Base-by-base conservation (phyloP, 306 rosid species). In the Acacia acuminata region DNA sequence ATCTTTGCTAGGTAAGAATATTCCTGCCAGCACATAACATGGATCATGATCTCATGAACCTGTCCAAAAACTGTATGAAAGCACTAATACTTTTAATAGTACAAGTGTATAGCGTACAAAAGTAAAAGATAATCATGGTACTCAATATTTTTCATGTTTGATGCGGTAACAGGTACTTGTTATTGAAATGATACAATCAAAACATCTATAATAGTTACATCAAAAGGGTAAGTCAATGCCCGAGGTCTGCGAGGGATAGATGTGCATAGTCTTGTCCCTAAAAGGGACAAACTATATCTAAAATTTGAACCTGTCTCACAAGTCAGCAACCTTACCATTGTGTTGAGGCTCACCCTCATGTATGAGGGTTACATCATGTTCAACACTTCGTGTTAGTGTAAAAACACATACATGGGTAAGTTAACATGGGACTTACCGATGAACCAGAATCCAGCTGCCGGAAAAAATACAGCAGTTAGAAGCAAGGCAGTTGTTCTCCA, bases 401-500 rank as follows among this genome's bases (percentile, higher is more conserved):
- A 10, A 38, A 51, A 6, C 42, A 38, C 42, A 6, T 7, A 6
- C 8, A 38, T 38, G 42, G 56, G 56, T 15, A 53, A 53, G 60
- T 53, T 20, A 55, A 17, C 63, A 55, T 8, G 72, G 36, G 83
- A 74, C 83, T 86, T 70, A 94, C 98, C 99, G 6, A 84, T 75
- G 38, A 95, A 95, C 99, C 99, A 95, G 81, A 93, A 78, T 48
- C 24, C 83, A 32, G 97, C 93, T 71, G 99, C 91, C 17, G 90
- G 93, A 42, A 95, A 89, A 71, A 93, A 84, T 85, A 95, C 42
- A 10, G 94, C 82, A 15, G 97, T 92, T 78, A 95, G 90, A 81
- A 92, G 85, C 87, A 95, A 89, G 14, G 97, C 77, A 17, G 94
- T 92, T 11, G 72, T 79, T 82, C 99, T 90, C 99, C 99, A 95